Percentiles rank a stretch among this genome's conserved stretches.
Conservation (phyloP, 441 rosid species). For the Melastoma candidum region DNA sequence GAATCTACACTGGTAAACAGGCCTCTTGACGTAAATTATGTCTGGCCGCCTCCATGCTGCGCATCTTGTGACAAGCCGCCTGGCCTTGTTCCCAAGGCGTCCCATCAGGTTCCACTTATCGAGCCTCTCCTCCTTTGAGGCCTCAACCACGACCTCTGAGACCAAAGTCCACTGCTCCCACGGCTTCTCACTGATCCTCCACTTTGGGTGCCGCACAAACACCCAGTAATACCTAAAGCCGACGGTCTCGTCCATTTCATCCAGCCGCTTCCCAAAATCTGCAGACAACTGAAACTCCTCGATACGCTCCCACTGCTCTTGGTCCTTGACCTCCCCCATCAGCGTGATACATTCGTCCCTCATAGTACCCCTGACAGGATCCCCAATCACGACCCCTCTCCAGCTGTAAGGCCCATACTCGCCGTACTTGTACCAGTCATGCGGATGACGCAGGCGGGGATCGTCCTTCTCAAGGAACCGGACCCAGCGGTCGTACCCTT, state of each 20-base stretch:
- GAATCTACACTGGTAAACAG: slow-evolving; percentile 81
- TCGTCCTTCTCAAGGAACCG: slow-evolving; percentile 86
- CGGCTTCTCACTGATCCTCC: slow-evolving; percentile 61
- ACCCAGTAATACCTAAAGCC: slow-evolving; percentile 82
- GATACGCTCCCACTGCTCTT: slow-evolving; percentile 75
- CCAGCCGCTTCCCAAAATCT: slow-evolving; percentile 52
- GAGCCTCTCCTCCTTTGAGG: slow-evolving; percentile 45
- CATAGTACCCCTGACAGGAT: slow-evolving; percentile 63
- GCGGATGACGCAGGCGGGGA: slow-evolving; percentile 66
- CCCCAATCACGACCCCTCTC: slow-evolving; percentile 89
- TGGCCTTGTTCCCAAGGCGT: slow-evolving; percentile 63
- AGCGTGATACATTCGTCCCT: slow-evolving; percentile 67
- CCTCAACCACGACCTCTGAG: slow-evolving; percentile 64
- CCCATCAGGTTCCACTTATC: slow-evolving; percentile 97
- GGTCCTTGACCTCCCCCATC: slow-evolving; percentile 49
- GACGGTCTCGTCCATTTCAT: slow-evolving; percentile 43
- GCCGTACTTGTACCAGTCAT: slow-evolving; percentile 89
- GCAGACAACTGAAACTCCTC: slow-evolving; percentile 78
- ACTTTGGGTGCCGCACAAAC: slow-evolving; percentile 81
- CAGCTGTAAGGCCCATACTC: slow-evolving; percentile 91
- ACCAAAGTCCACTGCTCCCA: slow-evolving; percentile 96
- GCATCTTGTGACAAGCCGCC: slow-evolving; percentile 55
- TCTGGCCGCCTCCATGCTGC: slow-evolving; percentile 96
- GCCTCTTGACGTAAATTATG: slow-evolving; percentile 75
- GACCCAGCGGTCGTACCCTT: slow-evolving; percentile 84